phyloP scores from a whole-genome alignment of 1,284 basidiomycete species.

The Sporisorium scitamineum region DNA sequence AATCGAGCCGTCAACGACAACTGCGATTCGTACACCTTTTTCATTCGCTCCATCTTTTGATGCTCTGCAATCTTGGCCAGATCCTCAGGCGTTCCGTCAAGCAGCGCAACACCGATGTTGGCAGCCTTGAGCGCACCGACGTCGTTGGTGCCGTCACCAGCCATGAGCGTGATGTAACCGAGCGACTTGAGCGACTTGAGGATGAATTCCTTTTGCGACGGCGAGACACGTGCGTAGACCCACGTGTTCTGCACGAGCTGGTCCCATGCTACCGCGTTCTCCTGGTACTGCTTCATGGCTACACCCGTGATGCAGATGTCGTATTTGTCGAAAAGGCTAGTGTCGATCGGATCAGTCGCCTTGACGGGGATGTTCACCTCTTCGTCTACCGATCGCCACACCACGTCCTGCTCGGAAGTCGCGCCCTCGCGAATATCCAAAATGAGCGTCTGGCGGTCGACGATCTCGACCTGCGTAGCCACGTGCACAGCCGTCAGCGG shows the following conservation, averaged over 20 bases:
- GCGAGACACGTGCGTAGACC: conserved; percentile 68
- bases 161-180: conserved; percentile 68
- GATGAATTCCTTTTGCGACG: conserved; percentile 68
- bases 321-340: conserved; percentile 64
- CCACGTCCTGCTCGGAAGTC: conserved; percentile 55
- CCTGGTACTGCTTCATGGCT: conserved; percentile 64
- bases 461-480: conserved; percentile 67
- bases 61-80: conserved; percentile 67
- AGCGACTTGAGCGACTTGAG: conserved; percentile 64
- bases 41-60: conserved; percentile 66
- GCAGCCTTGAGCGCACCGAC: conserved; percentile 68
- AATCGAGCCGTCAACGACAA: conserved; percentile 61
- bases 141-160: conserved; percentile 69
- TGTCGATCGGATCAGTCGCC: conserved; percentile 58
- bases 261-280: conserved; percentile 54
- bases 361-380: conserved; percentile 56
- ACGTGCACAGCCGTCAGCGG: conserved; percentile 68
- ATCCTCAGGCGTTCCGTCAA: conserved; percentile 68
- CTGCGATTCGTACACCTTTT: conserved; percentile 68
- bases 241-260: conserved; percentile 66
- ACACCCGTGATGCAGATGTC: conserved; percentile 69
- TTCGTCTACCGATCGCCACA: conserved; percentile 65
- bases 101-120: conserved; percentile 67
- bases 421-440: conserved; percentile 62
- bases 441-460: conserved; percentile 66